Conservation (phyloP, 2,329 filamentous ascomycete species). For the Calonectria naviculata region DNA sequence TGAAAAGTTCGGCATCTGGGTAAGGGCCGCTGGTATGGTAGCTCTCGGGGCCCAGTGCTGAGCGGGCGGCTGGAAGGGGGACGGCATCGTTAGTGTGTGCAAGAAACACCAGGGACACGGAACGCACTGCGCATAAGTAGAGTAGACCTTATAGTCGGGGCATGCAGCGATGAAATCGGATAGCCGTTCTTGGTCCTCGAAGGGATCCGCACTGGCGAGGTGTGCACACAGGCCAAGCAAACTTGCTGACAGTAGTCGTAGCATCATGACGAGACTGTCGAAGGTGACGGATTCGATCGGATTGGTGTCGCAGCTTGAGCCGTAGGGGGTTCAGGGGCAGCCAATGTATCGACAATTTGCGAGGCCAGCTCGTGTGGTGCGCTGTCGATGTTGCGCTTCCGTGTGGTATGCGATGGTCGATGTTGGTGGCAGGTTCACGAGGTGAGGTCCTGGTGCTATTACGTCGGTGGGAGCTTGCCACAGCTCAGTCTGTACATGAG, state of each 20-base stretch:
- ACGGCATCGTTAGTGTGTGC: not conserved
- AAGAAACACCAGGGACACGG: not conserved
- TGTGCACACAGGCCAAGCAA: constrained; percentile 39
- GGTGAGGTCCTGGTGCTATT: not conserved
- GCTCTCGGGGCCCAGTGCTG: constrained; percentile 80
- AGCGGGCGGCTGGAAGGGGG: constrained; percentile 71
- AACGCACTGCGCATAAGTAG: constrained; percentile 53
- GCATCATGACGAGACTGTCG: constrained; percentile 35
- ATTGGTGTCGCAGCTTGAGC: not conserved
- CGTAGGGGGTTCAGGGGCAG: not conserved
- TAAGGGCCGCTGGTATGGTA: constrained; percentile 89
- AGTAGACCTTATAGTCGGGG: constrained; percentile 54
- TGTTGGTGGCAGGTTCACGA: not conserved
- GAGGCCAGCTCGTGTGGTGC: constrained; percentile 3
- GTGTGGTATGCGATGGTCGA: not conserved
- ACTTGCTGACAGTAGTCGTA: constrained; percentile 39
- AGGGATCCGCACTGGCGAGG: constrained; percentile 30
- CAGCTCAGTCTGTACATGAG: constrained; percentile 17
- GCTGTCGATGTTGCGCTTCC: not conserved
- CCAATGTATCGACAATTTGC: not conserved
- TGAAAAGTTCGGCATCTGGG: constrained; percentile 88
- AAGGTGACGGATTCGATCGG: not conserved
- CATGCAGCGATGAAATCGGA: constrained; percentile 45
- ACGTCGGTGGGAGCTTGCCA: constrained; percentile 13
- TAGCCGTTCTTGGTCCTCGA: constrained; percentile 35